Evolutionary conservation across 202 grass and related monocot genomes (phyloP).

Genomic region (Digitaria exilis): DNA sequence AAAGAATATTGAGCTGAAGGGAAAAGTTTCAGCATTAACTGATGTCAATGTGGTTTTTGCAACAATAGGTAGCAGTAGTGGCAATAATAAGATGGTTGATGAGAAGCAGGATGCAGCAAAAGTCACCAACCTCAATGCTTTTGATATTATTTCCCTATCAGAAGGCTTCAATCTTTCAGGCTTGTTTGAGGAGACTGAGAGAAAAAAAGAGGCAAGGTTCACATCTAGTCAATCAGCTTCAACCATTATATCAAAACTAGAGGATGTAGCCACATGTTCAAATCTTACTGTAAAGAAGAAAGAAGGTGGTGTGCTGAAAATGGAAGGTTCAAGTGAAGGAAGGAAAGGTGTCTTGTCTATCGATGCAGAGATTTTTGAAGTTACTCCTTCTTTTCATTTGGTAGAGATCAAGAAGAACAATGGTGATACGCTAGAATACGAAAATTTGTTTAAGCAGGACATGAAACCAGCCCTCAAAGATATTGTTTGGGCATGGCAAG

Average conservation of each 20-base stretch:
- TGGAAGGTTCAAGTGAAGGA: constrained; percentile 72
- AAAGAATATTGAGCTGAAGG: constrained; percentile 34
- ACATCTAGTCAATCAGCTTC: constrained; percentile 69
- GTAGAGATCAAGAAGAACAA: constrained; percentile 87
- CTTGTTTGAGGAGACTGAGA: constrained; percentile 61
- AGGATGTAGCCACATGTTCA: constrained; percentile 62
- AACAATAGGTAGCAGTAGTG: constrained; percentile 23
- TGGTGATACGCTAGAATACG: constrained; percentile 83
- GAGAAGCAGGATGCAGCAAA: constrained; percentile 44
- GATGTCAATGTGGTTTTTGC: constrained; percentile 50
- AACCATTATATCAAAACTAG: constrained; percentile 73
- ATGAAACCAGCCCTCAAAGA: constrained; percentile 74
- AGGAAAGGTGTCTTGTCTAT: constrained; percentile 77
- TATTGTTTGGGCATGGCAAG: constrained; percentile 93
- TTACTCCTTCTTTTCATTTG: constrained; percentile 78
- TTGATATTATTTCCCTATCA: constrained; percentile 88
- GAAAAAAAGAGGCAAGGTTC: constrained; percentile 70
- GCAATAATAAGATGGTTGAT: not conserved
- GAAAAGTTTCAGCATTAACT: constrained; percentile 18
- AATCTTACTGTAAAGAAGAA: constrained; percentile 82
- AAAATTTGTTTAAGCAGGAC: constrained; percentile 70
- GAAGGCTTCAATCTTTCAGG: constrained; percentile 78
- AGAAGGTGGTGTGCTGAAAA: constrained; percentile 67
- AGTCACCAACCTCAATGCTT: constrained; percentile 80
- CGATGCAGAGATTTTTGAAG: constrained; percentile 80